Evolutionary conservation across 768 basidiomycete genomes (phyloP), one percentile per base, ranked within the genome.

Genomic region (Lyophyllum shimeji): DNA sequence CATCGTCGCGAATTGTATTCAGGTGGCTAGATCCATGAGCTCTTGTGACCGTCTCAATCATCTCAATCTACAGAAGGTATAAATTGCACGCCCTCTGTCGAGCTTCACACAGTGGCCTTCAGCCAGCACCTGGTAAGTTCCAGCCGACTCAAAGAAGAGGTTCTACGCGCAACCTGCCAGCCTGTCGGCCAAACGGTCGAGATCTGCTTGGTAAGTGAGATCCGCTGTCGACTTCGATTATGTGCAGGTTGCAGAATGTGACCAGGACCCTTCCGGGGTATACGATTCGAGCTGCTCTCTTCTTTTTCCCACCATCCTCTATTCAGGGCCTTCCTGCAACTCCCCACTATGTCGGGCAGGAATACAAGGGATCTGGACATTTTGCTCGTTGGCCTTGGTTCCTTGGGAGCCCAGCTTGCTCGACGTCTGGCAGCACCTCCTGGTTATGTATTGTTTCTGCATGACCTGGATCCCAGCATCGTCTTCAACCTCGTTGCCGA

Each of bases 341-440:
- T 46, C 13, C 7, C 47, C 34, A 8, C 47, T 49, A 20, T 49
- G 18, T 34, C 47, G 13, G 9, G 17, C 17, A 7, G 15, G 25
- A 31, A 49, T 20, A 23, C 45, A 46, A n/a, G 15, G 8, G 13
- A 24, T 34, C 51, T 53, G 25, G 49, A 58, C 31, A 20, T 55
- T 27, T 43, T 58, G 4, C 54, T 58, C 40, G 50, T 58, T 29
- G 57, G 57, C 15, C 49, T 59, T n/a, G 57, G 57, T 42, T 43
- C 49, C 6, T 50, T 59, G 53, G 57, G 53, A 37, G 25, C 43
- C 40, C 33, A 50, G 34, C 47, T 58, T 25, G 52, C 57, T 46
- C 42, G 52, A 20, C 57, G 52, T 9, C 45, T 53, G 18, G 43
- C 49, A 44, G 52, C 52, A 11, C 44, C 48, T 25, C 43, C 39